A percentile compares a stretch with the other conserved stretches of the same genome.
These are phyloP conservation scores for Malus sylvestris DNA, from an alignment of 306 rosid genomes.

Conservation along the genomic window DNA sequence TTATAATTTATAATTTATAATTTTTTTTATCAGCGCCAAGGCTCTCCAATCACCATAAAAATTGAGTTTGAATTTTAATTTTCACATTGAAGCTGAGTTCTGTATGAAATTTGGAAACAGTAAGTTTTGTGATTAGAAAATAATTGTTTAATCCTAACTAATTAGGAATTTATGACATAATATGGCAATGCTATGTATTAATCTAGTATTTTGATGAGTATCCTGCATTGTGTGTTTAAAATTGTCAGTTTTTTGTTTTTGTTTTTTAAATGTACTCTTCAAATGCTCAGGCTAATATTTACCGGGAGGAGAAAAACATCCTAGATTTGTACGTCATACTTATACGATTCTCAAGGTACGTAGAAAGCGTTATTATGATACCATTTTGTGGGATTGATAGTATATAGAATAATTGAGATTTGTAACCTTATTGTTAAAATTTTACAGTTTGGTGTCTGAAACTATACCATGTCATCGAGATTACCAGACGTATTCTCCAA, in stretches of 20 bases:
- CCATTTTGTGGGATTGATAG: background rate
- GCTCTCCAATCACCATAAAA: background rate
- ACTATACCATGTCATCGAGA: constrained; percentile 89
- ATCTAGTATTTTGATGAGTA: background rate
- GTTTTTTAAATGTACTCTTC: background rate
- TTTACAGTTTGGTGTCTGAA: constrained; percentile 84
- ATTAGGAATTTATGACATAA: background rate
- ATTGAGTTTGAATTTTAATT: background rate
- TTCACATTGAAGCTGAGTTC: background rate
- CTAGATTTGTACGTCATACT: constrained; percentile 88
- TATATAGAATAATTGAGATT: background rate
- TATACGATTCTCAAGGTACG: constrained; percentile 85
- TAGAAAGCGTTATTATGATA: constrained; percentile 1
- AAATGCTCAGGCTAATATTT: constrained; percentile 59
- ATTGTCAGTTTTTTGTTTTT: background rate
- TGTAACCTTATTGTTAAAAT: background rate
- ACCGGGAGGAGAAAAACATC: constrained; percentile 75
- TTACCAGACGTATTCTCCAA: constrained; percentile 47
- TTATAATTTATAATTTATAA: too few species aligned
- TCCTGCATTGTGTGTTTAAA: background rate
- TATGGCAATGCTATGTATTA: background rate
- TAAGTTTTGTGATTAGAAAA: background rate
- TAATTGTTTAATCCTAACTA: background rate
- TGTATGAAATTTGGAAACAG: background rate
- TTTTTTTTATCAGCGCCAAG: background rate